A percentile compares a stretch with the other conserved stretches of the same genome.
Evolutionary conservation across 257 asterid genomes (phyloP).

Genomic region (Scutellaria galericulata): DNA sequence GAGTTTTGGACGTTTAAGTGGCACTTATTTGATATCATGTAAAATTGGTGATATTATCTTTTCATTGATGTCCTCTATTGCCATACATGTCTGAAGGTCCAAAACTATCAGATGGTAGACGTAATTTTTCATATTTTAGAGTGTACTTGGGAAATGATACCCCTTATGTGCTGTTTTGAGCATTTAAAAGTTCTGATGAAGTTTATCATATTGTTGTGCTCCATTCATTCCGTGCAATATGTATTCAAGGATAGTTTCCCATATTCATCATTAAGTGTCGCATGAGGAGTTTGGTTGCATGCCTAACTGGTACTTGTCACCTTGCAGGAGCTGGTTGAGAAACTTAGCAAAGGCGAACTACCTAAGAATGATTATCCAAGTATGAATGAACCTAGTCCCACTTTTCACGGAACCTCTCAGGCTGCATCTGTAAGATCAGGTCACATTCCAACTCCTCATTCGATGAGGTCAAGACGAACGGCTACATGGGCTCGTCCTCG

Average conservation of each 20-base stretch:
- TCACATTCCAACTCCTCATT: conserved; percentile 75
- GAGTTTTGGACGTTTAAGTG: not conserved
- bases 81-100: not conserved
- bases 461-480: conserved; percentile 92
- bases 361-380: conserved; percentile 90
- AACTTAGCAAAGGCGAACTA: conserved; percentile 81
- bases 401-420: conserved; percentile 69
- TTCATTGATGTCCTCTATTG: not conserved
- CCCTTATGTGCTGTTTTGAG: not conserved
- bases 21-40: not conserved
- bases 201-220: not conserved
- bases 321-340: conserved; percentile 87
- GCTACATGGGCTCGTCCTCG: conserved; percentile 99
- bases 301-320: conserved; percentile 26
- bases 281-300: conserved; percentile 23
- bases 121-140: conserved; percentile 1
- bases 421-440: conserved; percentile 57
- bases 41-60: conserved; percentile 4
- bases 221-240: not conserved
- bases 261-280: conserved; percentile 11
- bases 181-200: conserved; percentile 2
- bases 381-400: conserved; percentile 96
- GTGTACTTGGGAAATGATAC: not conserved
- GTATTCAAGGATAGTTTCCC: not conserved
- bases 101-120: conserved; percentile 8